phyloP scores from a whole-genome alignment of 768 basidiomycete genomes.

The Pulveroboletus sp. region DNA sequence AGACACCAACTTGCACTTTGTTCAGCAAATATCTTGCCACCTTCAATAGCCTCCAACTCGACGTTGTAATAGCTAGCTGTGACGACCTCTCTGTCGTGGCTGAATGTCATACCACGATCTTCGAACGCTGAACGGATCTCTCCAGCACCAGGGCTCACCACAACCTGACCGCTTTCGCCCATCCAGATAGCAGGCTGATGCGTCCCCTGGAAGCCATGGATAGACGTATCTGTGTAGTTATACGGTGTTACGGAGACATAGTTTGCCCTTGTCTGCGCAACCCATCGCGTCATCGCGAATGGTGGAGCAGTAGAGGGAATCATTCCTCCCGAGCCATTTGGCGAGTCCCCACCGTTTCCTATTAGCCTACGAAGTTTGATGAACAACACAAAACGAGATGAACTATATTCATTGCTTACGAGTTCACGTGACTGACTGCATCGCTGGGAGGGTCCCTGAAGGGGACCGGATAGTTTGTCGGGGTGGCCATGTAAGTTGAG shows the following conservation, averaged over 20 bases:
- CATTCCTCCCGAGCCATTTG: slow-evolving; percentile 72
- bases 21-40: slow-evolving; percentile 51
- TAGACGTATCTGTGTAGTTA: slow-evolving; percentile 52
- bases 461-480: slow-evolving; percentile 2
- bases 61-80: slow-evolving; percentile 55
- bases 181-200: slow-evolving; percentile 89
- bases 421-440: slow-evolving; percentile 43
- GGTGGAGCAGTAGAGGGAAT: slow-evolving; percentile 74
- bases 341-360: slow-evolving; percentile 67
- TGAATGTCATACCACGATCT: slow-evolving; percentile 51
- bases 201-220: slow-evolving; percentile 77
- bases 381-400: background rate
- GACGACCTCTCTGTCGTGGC: slow-evolving; percentile 48
- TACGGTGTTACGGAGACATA: slow-evolving; percentile 72
- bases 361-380: slow-evolving; percentile 41
- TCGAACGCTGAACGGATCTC: slow-evolving; percentile 51
- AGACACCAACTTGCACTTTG: slow-evolving; percentile 54
- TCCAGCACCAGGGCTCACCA: slow-evolving; percentile 55
- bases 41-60: slow-evolving; percentile 46
- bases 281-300: slow-evolving; percentile 85
- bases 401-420: slow-evolving; percentile 29
- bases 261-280: slow-evolving; percentile 72
- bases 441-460: slow-evolving; percentile 31
- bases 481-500: slow-evolving; percentile 9
- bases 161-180: slow-evolving; percentile 68